These are phyloP conservation scores for Sclerotinia subarctica DNA, from an alignment of 2,329 filamentous ascomycete species.

Conservation along the genomic window DNA sequence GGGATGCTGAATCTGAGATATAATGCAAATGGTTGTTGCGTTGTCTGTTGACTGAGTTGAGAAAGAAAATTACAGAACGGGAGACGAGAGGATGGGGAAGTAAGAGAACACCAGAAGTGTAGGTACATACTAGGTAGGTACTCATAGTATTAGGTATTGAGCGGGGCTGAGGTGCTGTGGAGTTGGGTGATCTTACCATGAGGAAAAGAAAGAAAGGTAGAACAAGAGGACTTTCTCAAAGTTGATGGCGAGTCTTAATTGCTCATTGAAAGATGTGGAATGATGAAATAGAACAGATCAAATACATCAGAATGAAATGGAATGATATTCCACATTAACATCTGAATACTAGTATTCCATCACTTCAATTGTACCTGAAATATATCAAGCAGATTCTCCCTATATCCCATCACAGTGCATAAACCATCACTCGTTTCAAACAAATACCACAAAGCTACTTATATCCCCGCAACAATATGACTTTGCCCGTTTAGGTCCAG, in stretches of 20 bases:
- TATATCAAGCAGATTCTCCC: not conserved
- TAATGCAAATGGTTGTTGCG: too few relatives aligned
- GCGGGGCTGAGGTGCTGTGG: too few relatives aligned
- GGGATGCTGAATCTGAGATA: too few relatives aligned
- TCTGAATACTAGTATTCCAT: not conserved
- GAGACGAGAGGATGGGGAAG: too few relatives aligned
- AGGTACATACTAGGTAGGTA: too few relatives aligned
- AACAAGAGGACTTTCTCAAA: not conserved
- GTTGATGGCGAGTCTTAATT: not conserved
- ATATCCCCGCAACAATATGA: not conserved
- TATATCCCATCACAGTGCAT: too few relatives aligned
- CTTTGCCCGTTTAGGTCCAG: not conserved
- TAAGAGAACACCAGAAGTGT: too few relatives aligned
- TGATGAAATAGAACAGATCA: not conserved
- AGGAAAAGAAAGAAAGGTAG: not conserved
- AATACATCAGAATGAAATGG: not conserved
- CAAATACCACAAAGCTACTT: too few relatives aligned
- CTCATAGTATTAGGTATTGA: too few relatives aligned
- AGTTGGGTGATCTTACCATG: not conserved
- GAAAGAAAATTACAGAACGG: too few relatives aligned
- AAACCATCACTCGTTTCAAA: not conserved
- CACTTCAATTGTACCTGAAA: not conserved
- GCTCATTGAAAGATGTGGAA: not conserved
- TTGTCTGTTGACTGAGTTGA: too few relatives aligned
- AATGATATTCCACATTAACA: not conserved